phyloP scores from a whole-genome alignment of 2,329 filamentous ascomycete species.

The Elsinoe fawcettii region DNA sequence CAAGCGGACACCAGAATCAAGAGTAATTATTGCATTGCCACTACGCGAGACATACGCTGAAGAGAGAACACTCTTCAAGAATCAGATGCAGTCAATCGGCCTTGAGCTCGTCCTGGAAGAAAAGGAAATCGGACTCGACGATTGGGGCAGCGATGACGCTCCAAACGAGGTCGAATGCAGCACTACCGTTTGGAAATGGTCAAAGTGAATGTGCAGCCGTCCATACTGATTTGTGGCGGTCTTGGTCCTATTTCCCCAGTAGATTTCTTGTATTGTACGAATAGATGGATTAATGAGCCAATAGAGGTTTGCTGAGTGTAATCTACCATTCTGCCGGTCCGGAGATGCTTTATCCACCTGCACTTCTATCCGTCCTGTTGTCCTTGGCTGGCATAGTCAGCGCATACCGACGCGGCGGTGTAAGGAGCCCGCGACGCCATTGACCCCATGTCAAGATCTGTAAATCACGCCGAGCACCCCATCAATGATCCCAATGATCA shows the following conservation, averaged over 20 bases:
- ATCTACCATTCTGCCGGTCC: background rate
- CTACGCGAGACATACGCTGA: constrained; percentile 61
- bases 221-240: background rate
- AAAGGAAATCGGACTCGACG: constrained; percentile 59
- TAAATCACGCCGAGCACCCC: background rate
- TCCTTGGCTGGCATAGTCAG: background rate
- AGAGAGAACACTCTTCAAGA: constrained; percentile 57
- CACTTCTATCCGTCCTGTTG: background rate
- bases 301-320: background rate
- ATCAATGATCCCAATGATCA: background rate
- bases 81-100: constrained; percentile 50
- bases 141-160: constrained; percentile 54
- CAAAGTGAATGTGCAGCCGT: background rate
- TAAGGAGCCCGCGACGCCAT: background rate
- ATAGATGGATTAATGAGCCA: too few species aligned
- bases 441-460: background rate
- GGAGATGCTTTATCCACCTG: background rate
- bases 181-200: constrained; percentile 55
- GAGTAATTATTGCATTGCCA: constrained; percentile 74
- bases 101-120: constrained; percentile 52
- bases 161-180: constrained; percentile 54
- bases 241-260: background rate
- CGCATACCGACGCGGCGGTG: background rate
- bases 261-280: too few species aligned
- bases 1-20: constrained; percentile 46